phyloP scores from a whole-genome alignment of 2,329 filamentous ascomycete genomes.

The Metarhizium album region DNA sequence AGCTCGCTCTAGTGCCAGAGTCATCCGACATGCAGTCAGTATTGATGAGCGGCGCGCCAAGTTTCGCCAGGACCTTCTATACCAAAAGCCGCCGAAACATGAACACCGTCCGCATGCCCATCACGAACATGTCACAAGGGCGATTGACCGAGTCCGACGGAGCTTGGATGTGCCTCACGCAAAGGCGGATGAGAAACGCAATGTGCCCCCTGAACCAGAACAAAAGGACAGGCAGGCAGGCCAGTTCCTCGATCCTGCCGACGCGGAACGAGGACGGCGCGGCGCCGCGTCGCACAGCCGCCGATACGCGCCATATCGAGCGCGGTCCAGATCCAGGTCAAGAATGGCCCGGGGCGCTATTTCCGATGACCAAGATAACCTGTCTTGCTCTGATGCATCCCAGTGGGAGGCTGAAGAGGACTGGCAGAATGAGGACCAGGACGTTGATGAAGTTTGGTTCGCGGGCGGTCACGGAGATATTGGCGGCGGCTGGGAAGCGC shows the following conservation, averaged over 20 bases:
- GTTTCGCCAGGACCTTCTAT: slow-evolving; percentile 60
- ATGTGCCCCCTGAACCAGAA: neutral
- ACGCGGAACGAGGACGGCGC: slow-evolving; percentile 10
- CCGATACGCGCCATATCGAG: slow-evolving; percentile 29
- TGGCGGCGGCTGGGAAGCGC: slow-evolving; percentile 62
- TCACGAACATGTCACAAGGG: slow-evolving; percentile 12
- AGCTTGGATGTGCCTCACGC: slow-evolving; percentile 7
- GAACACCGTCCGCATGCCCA: slow-evolving; percentile 13
- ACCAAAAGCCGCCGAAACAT: slow-evolving; percentile 28
- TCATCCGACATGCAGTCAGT: slow-evolving; percentile 58
- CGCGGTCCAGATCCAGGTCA: slow-evolving; percentile 27
- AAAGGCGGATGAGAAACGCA: neutral
- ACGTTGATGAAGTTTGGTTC: slow-evolving; percentile 76
- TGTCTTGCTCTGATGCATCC: slow-evolving; percentile 21
- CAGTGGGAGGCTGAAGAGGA: slow-evolving; percentile 23
- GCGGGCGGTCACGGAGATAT: slow-evolving; percentile 70
- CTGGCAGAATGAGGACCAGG: slow-evolving; percentile 45
- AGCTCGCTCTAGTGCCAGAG: slow-evolving; percentile 43
- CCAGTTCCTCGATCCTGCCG: slow-evolving; percentile 9
- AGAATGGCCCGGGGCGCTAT: slow-evolving; percentile 10
- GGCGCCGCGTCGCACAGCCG: slow-evolving; percentile 2
- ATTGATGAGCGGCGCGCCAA: slow-evolving; percentile 64
- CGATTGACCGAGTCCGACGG: slow-evolving; percentile 11
- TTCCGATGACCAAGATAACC: slow-evolving; percentile 13
- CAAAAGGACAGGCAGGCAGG: slow-evolving; percentile 1